A percentile compares a stretch with the other conserved stretches of the same genome.
These are phyloP conservation scores for Alternaria consortialis DNA, from an alignment of 2,329 filamentous ascomycete genomes.

Conservation along the genomic window DNA sequence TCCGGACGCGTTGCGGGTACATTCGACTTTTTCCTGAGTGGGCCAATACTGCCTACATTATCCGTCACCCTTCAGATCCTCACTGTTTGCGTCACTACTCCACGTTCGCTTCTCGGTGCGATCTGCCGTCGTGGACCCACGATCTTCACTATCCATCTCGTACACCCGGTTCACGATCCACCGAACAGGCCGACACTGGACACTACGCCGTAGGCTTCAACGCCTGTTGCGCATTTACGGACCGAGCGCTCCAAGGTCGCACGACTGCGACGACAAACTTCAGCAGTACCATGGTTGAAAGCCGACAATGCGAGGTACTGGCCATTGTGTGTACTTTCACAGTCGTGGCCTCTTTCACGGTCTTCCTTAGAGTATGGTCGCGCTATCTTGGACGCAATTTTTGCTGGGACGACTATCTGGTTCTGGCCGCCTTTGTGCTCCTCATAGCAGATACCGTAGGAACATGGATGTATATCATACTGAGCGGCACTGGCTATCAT, in stretches of 20 bases:
- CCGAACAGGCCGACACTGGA: neutral
- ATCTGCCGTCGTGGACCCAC: conserved; percentile 12
- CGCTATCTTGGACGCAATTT: conserved; percentile 44
- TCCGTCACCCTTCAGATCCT: conserved; percentile 3
- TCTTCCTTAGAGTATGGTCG: conserved; percentile 37
- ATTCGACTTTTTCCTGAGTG: conserved; percentile 1
- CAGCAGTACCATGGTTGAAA: conserved; percentile 33
- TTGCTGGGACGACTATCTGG: conserved; percentile 47
- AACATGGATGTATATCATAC: conserved; percentile 39
- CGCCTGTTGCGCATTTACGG: neutral
- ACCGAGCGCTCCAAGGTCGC: conserved; percentile 1
- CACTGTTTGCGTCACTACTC: conserved; percentile 5
- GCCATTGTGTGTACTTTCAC: conserved; percentile 40
- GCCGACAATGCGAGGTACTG: conserved; percentile 39
- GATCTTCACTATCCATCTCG: conserved; percentile 6
- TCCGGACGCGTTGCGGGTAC: neutral
- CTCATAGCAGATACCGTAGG: conserved; percentile 35
- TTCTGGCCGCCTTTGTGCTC: conserved; percentile 35
- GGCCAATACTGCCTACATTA: conserved; percentile 1
- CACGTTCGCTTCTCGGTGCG: conserved; percentile 10
- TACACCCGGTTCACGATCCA: conserved; percentile 1
- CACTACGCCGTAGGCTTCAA: neutral
- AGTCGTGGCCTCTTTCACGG: conserved; percentile 39
- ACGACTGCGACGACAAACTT: conserved; percentile 1
- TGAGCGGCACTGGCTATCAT: conserved; percentile 47